These are phyloP conservation scores for Quercus tomentella DNA, from an alignment of 331 rosid species.

Conservation along the genomic window DNA sequence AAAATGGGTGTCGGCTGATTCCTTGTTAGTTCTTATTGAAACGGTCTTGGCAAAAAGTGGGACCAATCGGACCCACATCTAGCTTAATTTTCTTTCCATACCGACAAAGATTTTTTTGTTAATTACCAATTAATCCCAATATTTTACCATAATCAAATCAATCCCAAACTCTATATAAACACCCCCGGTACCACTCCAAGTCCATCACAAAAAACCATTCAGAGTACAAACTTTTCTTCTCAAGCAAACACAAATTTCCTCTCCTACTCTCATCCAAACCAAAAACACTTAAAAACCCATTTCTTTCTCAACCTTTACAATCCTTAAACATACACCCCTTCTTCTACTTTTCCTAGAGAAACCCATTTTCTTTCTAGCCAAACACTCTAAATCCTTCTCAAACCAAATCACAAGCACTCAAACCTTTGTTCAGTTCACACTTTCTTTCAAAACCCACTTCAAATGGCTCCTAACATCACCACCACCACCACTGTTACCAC, in stretches of 20 bases:
- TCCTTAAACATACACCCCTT: neutral
- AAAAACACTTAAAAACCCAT: no score
- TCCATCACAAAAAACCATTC: no score
- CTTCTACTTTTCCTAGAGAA: neutral
- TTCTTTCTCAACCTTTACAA: no score
- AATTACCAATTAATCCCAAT: neutral
- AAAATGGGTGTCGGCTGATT: no score
- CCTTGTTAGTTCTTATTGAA: no score
- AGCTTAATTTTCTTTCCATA: no score
- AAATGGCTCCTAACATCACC: conserved; percentile 57
- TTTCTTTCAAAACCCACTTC: neutral
- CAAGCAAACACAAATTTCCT: neutral
- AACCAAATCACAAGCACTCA: neutral
- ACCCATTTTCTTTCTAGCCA: neutral
- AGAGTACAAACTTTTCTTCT: neutral
- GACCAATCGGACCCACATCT: no score
- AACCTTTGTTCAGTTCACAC: neutral
- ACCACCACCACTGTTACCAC: neutral
- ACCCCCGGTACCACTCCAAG: neutral
- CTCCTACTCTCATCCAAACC: neutral
- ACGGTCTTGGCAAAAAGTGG: no score
- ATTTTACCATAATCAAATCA: neutral
- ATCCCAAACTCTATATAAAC: conserved; percentile 40
- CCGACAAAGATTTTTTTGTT: neutral
- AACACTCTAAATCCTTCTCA: neutral